Conservation (phyloP, 1,284 basidiomycete species). For the Cutaneotrichosporon dermatis region DNA sequence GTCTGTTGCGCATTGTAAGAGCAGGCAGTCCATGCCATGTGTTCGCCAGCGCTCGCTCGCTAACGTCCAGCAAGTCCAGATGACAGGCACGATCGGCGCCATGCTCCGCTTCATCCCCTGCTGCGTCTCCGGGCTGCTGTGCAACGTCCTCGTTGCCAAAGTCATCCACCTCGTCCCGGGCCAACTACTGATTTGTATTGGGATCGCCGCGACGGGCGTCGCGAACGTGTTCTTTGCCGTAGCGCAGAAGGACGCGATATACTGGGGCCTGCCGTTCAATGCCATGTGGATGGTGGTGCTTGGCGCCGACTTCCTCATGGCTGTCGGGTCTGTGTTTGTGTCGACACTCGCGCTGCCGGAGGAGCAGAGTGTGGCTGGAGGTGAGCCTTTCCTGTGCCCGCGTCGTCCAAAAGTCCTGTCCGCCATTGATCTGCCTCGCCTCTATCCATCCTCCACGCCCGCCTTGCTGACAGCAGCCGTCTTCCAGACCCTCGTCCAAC, state of each 20-base stretch:
- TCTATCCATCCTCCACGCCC: too few relatives aligned
- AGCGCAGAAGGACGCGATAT: conserved; percentile 59
- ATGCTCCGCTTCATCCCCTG: conserved; percentile 75
- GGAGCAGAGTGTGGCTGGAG: conserved; percentile 75
- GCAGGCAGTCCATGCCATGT: too few relatives aligned
- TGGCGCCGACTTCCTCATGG: conserved; percentile 74
- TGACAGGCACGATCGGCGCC: conserved; percentile 54
- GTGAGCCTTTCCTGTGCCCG: conserved; percentile 52
- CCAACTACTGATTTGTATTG: conserved; percentile 55
- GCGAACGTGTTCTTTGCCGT: conserved; percentile 70
- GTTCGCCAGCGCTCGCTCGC: too few relatives aligned
- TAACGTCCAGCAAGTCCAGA: conserved; percentile 27
- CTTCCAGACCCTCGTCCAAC: conserved; percentile 51
- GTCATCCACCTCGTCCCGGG: conserved; percentile 33
- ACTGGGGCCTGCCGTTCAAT: conserved; percentile 78
- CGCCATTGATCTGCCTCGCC: too few relatives aligned
- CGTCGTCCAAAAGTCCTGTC: too few relatives aligned
- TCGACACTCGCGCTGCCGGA: conserved; percentile 64
- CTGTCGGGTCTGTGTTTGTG: conserved; percentile 69
- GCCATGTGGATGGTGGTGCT: conserved; percentile 66
- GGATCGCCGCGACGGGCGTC: conserved; percentile 56
- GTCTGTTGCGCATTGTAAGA: too few relatives aligned
- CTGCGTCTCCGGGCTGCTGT: conserved; percentile 63
- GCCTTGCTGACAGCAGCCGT: conserved; percentile 48
- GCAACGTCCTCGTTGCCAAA: conserved; percentile 55